phyloP scores from a whole-genome alignment of 345 rosid genomes.

The Physaria fendleri region DNA sequence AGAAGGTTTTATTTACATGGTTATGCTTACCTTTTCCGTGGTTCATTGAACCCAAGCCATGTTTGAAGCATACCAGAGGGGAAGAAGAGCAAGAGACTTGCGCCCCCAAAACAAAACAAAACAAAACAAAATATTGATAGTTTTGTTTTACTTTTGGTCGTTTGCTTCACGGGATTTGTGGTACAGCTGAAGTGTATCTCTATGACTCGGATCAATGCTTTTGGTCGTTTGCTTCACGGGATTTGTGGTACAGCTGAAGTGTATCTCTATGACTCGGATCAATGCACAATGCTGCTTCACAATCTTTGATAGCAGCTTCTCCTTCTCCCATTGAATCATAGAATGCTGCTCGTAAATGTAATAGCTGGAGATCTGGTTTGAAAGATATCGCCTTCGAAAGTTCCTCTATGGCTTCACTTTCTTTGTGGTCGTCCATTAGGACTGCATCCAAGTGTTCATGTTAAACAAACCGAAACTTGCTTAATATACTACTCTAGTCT shows the following conservation, averaged over 20 bases:
- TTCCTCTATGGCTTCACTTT: conserved; percentile 80
- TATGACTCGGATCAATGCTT: conserved; percentile 63
- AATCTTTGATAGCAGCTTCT: conserved; percentile 55
- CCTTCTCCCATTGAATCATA: conserved; percentile 71
- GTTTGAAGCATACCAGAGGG: conserved; percentile 29
- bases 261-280: conserved; percentile 62
- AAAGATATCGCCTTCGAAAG: conserved; percentile 70
- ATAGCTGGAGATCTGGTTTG: conserved; percentile 90
- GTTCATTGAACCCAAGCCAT: conserved; percentile 13
- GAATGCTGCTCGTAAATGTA: conserved; percentile 93
- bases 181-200: conserved; percentile 61
- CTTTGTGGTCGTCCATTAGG: conserved; percentile 94
- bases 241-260: conserved; percentile 55
- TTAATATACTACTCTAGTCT: background rate
- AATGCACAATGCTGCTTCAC: conserved; percentile 94
- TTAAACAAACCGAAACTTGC: background rate
- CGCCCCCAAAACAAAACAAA: conserved; percentile 10
- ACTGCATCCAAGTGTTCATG: conserved; percentile 41
- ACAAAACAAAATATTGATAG: too few relatives aligned
- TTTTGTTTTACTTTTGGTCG: conserved; percentile 21
- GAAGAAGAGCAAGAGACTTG: conserved; percentile 17
- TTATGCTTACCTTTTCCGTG: conserved; percentile 19
- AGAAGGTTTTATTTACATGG: conserved; percentile 32
- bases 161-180: conserved; percentile 40
- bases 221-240: conserved; percentile 31